These are phyloP conservation scores for Candida ipomoeae DNA, from an alignment of 805 yeast species.

Conservation along the genomic window DNA sequence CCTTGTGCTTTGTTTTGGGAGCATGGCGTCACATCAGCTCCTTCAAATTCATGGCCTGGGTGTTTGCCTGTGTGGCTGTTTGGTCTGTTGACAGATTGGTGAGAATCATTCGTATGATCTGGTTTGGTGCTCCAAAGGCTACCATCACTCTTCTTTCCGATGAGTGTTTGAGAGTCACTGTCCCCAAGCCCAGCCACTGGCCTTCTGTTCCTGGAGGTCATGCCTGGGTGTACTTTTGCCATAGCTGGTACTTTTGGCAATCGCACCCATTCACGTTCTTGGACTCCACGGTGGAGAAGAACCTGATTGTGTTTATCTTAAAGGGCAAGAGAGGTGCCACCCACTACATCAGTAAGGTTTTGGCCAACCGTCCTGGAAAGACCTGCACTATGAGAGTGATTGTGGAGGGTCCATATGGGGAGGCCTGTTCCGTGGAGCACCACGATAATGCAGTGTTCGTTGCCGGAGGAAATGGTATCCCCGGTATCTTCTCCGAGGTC, in stretches of 20 bases:
- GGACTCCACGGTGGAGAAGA: slow-evolving; percentile 15
- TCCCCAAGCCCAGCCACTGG: slow-evolving; percentile 38
- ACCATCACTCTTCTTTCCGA: slow-evolving; percentile 27
- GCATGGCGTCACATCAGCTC: slow-evolving; percentile 15
- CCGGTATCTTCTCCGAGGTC: slow-evolving; percentile 50
- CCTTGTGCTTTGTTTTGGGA: slow-evolving; percentile 14
- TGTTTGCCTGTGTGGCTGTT: slow-evolving; percentile 17
- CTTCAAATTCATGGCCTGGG: slow-evolving; percentile 11
- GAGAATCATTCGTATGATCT: slow-evolving; percentile 24
- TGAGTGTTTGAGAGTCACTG: slow-evolving; percentile 34
- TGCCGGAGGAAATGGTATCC: slow-evolving; percentile 76
- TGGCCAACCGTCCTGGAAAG: slow-evolving; percentile 28
- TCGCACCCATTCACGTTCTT: slow-evolving; percentile 41
- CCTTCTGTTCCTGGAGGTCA: slow-evolving; percentile 37
- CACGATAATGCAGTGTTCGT: slow-evolving; percentile 55
- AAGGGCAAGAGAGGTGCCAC: slow-evolving; percentile 40
- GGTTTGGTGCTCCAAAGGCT: slow-evolving; percentile 36
- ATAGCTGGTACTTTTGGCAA: slow-evolving; percentile 37
- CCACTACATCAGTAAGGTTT: slow-evolving; percentile 26
- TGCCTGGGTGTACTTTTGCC: slow-evolving; percentile 36
- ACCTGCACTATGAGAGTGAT: slow-evolving; percentile 28
- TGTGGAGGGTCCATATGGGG: slow-evolving; percentile 73
- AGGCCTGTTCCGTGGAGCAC: slow-evolving; percentile 41
- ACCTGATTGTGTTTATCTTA: slow-evolving; percentile 28
- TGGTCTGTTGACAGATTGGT: slow-evolving; percentile 36